Conservation (phyloP, 2,329 filamentous ascomycete genomes). For the Colletotrichum godetiae region DNA sequence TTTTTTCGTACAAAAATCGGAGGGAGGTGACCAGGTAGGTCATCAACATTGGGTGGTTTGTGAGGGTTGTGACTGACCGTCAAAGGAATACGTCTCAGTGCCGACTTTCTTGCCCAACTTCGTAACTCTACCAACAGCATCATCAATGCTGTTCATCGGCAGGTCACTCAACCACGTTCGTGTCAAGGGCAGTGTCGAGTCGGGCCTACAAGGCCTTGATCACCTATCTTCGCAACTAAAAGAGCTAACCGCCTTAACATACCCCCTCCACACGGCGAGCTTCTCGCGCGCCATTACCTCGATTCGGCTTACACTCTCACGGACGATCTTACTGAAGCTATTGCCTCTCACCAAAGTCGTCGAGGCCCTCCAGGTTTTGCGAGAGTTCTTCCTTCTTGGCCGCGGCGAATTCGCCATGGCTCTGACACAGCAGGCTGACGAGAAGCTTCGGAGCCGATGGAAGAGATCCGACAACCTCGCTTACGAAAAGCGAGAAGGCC, state of each 20-base stretch:
- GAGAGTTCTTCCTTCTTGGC: slow-evolving; percentile 88
- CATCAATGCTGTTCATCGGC: slow-evolving; percentile 91
- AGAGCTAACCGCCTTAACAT: slow-evolving; percentile 74
- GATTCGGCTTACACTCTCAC: slow-evolving; percentile 84
- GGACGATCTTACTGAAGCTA: slow-evolving; percentile 84
- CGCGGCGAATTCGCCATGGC: slow-evolving; percentile 92
- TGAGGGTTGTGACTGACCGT: slow-evolving; percentile 27
- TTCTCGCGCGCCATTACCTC: slow-evolving; percentile 79
- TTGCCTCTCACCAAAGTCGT: slow-evolving; percentile 82
- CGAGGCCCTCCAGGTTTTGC: slow-evolving; percentile 80
- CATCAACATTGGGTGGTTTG: background rate
- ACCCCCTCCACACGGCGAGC: slow-evolving; percentile 78
- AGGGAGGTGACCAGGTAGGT: slow-evolving; percentile 54
- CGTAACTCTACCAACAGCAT: slow-evolving; percentile 78
- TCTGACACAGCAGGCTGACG: slow-evolving; percentile 86
- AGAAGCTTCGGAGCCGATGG: slow-evolving; percentile 80
- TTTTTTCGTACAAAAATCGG: slow-evolving; percentile 79
- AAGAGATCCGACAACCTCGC: slow-evolving; percentile 69
- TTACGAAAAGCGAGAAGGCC: slow-evolving; percentile 66
- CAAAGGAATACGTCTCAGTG: slow-evolving; percentile 69
- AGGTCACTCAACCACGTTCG: slow-evolving; percentile 88
- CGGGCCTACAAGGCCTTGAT: slow-evolving; percentile 61
- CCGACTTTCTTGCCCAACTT: slow-evolving; percentile 79
- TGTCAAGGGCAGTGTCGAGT: slow-evolving; percentile 59
- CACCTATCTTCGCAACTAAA: slow-evolving; percentile 76